A percentile compares a stretch with the other conserved stretches of the same genome.
Evolutionary conservation across 345 rosid genomes (phyloP).

Genomic region (Passiflora organensis): DNA sequence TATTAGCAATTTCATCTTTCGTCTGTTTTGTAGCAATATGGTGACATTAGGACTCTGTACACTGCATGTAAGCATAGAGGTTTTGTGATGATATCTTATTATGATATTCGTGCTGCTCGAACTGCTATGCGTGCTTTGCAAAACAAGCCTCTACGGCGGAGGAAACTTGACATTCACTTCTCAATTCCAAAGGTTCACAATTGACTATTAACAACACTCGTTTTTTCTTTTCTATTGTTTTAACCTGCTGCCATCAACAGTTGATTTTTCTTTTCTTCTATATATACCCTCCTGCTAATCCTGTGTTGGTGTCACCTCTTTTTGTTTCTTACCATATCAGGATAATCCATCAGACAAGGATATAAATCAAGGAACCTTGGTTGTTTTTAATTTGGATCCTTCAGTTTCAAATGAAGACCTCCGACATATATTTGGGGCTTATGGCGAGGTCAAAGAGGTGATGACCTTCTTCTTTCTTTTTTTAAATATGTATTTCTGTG

Average conservation of each 20-base stretch:
- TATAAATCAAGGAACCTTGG: slow-evolving; percentile 76
- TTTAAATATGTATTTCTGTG: background rate
- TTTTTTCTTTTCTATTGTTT: background rate
- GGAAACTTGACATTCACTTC: slow-evolving; percentile 80
- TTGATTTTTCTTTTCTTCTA: background rate
- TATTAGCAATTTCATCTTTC: background rate
- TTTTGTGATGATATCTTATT: slow-evolving; percentile 76
- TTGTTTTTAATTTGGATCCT: slow-evolving; percentile 69
- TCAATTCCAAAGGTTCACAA: slow-evolving; percentile 71
- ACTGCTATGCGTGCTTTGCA: slow-evolving; percentile 70
- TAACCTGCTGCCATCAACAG: too few relatives aligned
- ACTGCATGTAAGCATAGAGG: slow-evolving; percentile 80
- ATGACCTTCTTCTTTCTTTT: slow-evolving; percentile 2
- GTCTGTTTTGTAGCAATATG: slow-evolving; percentile 48
- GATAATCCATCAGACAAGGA: slow-evolving; percentile 83
- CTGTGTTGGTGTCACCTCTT: background rate
- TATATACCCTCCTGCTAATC: too few relatives aligned
- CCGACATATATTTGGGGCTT: slow-evolving; percentile 57
- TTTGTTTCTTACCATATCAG: slow-evolving; percentile 24
- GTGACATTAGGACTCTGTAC: slow-evolving; percentile 67
- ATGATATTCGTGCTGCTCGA: slow-evolving; percentile 77
- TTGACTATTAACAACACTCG: background rate
- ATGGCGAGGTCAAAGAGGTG: slow-evolving; percentile 86
- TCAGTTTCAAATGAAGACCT: slow-evolving; percentile 73
- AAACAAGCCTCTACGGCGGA: slow-evolving; percentile 57